Evolutionary conservation across 306 rosid species (phyloP), one percentile per base, ranked within the genome.

Genomic region (Castanea crenata): DNA sequence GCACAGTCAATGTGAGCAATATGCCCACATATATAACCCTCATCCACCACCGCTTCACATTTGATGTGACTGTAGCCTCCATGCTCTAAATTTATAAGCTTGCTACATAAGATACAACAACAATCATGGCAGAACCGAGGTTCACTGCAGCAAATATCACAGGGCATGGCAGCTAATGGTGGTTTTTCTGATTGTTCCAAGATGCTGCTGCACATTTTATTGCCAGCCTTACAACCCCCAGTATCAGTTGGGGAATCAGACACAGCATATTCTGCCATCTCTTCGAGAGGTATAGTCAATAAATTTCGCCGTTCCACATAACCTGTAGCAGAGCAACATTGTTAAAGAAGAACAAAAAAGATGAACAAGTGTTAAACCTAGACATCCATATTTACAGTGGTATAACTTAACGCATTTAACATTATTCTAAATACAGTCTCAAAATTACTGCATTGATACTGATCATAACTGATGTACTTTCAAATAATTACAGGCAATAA

Each of bases 1-100:
- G 94, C 98, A 29, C 99, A 95, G 56, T 88, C 91, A 81, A 93
- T 25, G 78, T 93, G 99, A 6, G 94, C 87, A 84, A 89, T 81
- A 83, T 95, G 98, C 58, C 90, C 97, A 78, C 99, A 93, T 18
- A 89, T 86, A 75, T 65, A 69, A 11, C 75, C 87, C 25, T 75
- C 92, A 51, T 74, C 79, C 14, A 14, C 75, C 44, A 77, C 67
- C 21, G 82, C 88, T 35, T 56, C 81, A 74, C 99, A 95, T 77
- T 87, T 89, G 72, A 95, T 81, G 86, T 86, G 85, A 87, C 85
- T 91, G 84, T 87, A 95, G 41, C 94, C 91, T 57, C 91, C 90
- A 71, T 55, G 38, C 75, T 83, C 86, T 12, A 83, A 84, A 82
- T 82, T 78, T 51, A 95, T 74, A 56, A 82, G 77, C 89, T 87